Conservation (phyloP, 2,329 filamentous ascomycete genomes). For the Penicillium sp. region DNA sequence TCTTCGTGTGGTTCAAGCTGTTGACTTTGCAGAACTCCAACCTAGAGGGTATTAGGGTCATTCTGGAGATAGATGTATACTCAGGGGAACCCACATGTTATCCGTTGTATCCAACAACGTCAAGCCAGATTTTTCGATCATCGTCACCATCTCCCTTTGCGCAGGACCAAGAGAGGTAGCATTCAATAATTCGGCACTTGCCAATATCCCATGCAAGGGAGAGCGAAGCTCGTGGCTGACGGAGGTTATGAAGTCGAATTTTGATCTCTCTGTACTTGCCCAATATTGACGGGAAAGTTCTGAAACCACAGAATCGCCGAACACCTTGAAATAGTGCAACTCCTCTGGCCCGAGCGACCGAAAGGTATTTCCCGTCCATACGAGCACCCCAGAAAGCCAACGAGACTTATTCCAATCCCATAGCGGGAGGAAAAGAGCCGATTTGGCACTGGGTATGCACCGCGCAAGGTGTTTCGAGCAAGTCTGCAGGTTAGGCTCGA, state of each 20-base stretch:
- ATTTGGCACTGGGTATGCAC: slow-evolving; percentile 22
- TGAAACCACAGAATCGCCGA: slow-evolving; percentile 32
- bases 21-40: slow-evolving; percentile 40
- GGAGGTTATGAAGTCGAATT: slow-evolving; percentile 52
- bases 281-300: slow-evolving; percentile 36
- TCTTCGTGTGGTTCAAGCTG: slow-evolving; percentile 25
- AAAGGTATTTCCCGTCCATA: slow-evolving; percentile 24
- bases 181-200: slow-evolving; percentile 49
- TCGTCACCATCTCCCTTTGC: slow-evolving; percentile 45
- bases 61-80: background rate
- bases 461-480: slow-evolving; percentile 9
- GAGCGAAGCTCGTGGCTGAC: slow-evolving; percentile 52
- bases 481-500: background rate
- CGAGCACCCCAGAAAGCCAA: slow-evolving; percentile 29
- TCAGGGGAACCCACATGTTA: slow-evolving; percentile 26
- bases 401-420: slow-evolving; percentile 33
- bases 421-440: slow-evolving; percentile 28
- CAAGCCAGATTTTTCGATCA: slow-evolving; percentile 50
- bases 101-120: slow-evolving; percentile 50
- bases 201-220: slow-evolving; percentile 48
- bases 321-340: slow-evolving; percentile 32
- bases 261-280: slow-evolving; percentile 42
- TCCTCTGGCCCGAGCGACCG: slow-evolving; percentile 22
- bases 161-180: slow-evolving; percentile 42
- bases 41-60: slow-evolving; percentile 15